Percentiles rank a stretch among this genome's conserved stretches.
Conservation (phyloP, 1,284 basidiomycete genomes). For the Baeospora myosura region DNA sequence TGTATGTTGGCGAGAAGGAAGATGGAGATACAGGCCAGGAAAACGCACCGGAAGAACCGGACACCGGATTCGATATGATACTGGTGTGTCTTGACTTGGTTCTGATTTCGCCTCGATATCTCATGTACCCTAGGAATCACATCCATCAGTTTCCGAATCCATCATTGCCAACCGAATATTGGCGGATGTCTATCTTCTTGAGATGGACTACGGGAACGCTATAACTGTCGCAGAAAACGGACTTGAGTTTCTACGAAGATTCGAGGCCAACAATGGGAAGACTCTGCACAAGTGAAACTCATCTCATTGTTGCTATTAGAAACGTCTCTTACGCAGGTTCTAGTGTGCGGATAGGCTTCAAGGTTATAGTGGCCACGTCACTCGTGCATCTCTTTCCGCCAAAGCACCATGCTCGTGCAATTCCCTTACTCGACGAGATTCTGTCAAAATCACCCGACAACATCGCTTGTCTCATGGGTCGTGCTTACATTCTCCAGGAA, state of each 20-base stretch:
- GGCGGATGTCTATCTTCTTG: slow-evolving; percentile 65
- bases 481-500: slow-evolving; percentile 68
- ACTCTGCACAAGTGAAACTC: slow-evolving; percentile 43
- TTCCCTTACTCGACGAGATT: slow-evolving; percentile 67
- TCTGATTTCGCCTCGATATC: slow-evolving; percentile 2
- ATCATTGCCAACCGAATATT: slow-evolving; percentile 70
- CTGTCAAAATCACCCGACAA: slow-evolving; percentile 60
- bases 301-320: slow-evolving; percentile 6
- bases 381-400: slow-evolving; percentile 86
- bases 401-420: slow-evolving; percentile 80
- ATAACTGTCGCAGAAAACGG: slow-evolving; percentile 69
- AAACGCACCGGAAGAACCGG: slow-evolving; percentile 33
- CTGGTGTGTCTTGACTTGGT: slow-evolving; percentile 32
- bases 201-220: slow-evolving; percentile 73
- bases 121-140: slow-evolving; percentile 44
- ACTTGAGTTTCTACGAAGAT: slow-evolving; percentile 48
- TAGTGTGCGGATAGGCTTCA: slow-evolving; percentile 57
- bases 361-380: slow-evolving; percentile 61
- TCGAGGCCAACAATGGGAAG: slow-evolving; percentile 56
- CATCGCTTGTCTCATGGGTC: slow-evolving; percentile 63
- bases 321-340: slow-evolving; percentile 1
- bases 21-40: slow-evolving; percentile 29
- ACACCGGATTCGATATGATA: slow-evolving; percentile 36
- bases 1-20: slow-evolving; percentile 38
- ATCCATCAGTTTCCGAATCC: slow-evolving; percentile 48